Evolutionary conservation across 768 basidiomycete species (phyloP).

Genomic region (Mycena maculata): DNA sequence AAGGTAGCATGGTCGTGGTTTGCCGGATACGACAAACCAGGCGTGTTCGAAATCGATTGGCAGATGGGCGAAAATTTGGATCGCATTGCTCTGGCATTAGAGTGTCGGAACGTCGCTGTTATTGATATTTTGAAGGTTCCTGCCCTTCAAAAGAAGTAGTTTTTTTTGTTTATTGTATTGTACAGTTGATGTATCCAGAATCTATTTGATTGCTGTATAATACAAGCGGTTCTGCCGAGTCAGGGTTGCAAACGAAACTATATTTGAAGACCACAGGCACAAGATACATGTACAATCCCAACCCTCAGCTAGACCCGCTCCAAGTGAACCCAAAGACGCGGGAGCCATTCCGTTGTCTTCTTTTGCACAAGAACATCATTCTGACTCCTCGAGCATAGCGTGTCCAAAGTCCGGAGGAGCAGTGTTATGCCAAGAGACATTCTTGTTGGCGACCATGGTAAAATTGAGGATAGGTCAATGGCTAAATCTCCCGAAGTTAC

Average conservation of each 20-base stretch:
- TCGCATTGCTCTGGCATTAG: constrained; percentile 77
- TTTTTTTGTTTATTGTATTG: constrained; percentile 1
- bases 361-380: constrained; percentile 63
- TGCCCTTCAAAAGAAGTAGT: constrained; percentile 36
- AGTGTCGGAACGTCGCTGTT: constrained; percentile 74
- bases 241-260: not conserved
- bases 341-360: constrained; percentile 63
- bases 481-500: too few species aligned
- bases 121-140: constrained; percentile 69
- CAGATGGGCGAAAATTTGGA: constrained; percentile 63
- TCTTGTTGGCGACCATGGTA: not conserved
- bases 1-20: constrained; percentile 75
- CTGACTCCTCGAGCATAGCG: constrained; percentile 58
- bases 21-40: constrained; percentile 65
- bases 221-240: too few species aligned
- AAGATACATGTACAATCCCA: not conserved
- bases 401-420: constrained; percentile 57
- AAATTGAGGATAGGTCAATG: not conserved
- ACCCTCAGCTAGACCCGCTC: constrained; percentile 38
- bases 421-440: constrained; percentile 23
- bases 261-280: too few species aligned
- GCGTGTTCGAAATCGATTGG: constrained; percentile 85
- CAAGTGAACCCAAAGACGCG: constrained; percentile 49
- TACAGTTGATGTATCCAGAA: too few species aligned
- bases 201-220: not conserved